These are phyloP conservation scores for Mallotus nudiflorus DNA, from an alignment of 345 rosid species.

Conservation along the genomic window DNA sequence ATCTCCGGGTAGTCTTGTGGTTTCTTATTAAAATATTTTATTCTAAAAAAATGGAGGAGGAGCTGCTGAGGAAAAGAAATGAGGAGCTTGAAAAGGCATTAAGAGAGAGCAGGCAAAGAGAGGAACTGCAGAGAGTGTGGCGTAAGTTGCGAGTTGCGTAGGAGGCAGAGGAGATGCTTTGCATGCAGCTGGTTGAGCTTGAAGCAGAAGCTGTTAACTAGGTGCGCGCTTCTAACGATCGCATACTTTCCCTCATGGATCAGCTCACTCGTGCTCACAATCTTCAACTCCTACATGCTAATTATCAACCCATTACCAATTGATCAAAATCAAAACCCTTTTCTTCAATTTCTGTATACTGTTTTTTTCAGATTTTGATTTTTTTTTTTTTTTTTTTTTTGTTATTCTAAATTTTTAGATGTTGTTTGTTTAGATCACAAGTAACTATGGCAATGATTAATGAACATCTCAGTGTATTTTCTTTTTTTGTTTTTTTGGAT, in stretches of 20 bases:
- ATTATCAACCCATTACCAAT: too few relatives aligned
- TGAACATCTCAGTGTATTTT: too few relatives aligned
- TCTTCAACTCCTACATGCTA: constrained; percentile 30
- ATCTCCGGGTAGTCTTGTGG: too few relatives aligned
- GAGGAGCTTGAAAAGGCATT: constrained; percentile 60
- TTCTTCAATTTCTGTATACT: too few relatives aligned
- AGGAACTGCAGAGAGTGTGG: constrained; percentile 48
- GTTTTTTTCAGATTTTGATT: too few relatives aligned
- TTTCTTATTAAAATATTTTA: too few relatives aligned
- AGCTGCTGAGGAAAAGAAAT: constrained; percentile 45
- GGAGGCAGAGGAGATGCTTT: constrained; percentile 83
- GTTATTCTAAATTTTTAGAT: too few relatives aligned
- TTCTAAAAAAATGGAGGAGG: constrained; percentile 16
- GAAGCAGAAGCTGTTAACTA: constrained; percentile 76
- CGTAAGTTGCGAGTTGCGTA: constrained; percentile 65
- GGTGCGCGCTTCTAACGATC: constrained; percentile 67
- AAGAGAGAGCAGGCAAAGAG: constrained; percentile 47
- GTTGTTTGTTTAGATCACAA: too few relatives aligned
- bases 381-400: too few relatives aligned
- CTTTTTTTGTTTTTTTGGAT: too few relatives aligned
- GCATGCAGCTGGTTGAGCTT: constrained; percentile 79
- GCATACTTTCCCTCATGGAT: constrained; percentile 52
- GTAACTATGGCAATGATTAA: too few relatives aligned
- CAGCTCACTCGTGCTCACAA: constrained; percentile 45
- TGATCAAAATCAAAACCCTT: not conserved